These are phyloP conservation scores for maize (Zea mays) DNA, from an alignment of 176 grass and related monocot species.

Conservation along the genomic window Zm-B73-REFERENCE-NAM-5.0 NC_050096.1:268606501-268607000, in stretches of 20 bases:
- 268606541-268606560: neutral
- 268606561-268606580: neutral
- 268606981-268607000: too few relatives aligned
- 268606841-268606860: neutral
- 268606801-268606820: neutral
- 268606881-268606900: constrained; percentile 37
- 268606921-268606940: constrained; percentile 40
- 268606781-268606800: neutral
- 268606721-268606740: too few relatives aligned
- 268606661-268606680: neutral
- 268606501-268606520: neutral
- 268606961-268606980: constrained; percentile 28
- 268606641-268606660: neutral
- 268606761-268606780: too few relatives aligned
- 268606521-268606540: constrained; percentile 6
- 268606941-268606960: constrained; percentile 31
- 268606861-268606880: constrained; percentile 14
- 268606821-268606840: too few relatives aligned
- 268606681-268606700: neutral
- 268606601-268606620: too few relatives aligned
- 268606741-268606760: too few relatives aligned
- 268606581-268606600: too few relatives aligned
- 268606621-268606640: too few relatives aligned
- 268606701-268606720: too few relatives aligned
- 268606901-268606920: constrained; percentile 31